A percentile compares a stretch with the other conserved stretches of the same genome.
phyloP scores from a whole-genome alignment of 345 rosid species.

The Abelmoschus esculentus region DNA sequence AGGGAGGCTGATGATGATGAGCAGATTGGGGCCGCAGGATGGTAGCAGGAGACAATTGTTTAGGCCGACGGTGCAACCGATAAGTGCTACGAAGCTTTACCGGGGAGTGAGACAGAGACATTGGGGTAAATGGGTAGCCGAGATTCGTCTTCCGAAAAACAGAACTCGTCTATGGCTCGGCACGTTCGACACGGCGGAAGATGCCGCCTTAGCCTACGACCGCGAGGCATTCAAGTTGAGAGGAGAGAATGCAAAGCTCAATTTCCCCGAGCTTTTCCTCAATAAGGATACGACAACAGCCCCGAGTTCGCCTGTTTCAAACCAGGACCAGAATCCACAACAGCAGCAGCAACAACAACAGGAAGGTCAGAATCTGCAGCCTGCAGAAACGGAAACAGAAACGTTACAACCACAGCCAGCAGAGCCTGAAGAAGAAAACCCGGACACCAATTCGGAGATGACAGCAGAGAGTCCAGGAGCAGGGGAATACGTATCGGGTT shows the following conservation, averaged over 20 bases:
- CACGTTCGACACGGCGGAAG: slow-evolving; percentile 84
- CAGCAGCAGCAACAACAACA: slow-evolving; percentile 13
- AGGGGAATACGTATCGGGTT: slow-evolving; percentile 5
- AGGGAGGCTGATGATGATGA: slow-evolving; percentile 77
- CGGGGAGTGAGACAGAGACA: slow-evolving; percentile 93
- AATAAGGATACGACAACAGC: slow-evolving; percentile 37
- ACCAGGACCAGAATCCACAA: background rate
- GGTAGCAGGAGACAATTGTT: slow-evolving; percentile 42
- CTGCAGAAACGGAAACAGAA: slow-evolving; percentile 10
- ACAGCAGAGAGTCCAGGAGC: slow-evolving; percentile 11
- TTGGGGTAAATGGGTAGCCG: slow-evolving; percentile 99
- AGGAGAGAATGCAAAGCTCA: slow-evolving; percentile 83
- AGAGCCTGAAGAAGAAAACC: slow-evolving; percentile 17
- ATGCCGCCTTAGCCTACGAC: slow-evolving; percentile 89
- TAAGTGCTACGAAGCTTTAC: slow-evolving; percentile 68
- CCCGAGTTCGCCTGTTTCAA: slow-evolving; percentile 15
- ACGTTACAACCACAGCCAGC: slow-evolving; percentile 2
- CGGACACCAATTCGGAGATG: slow-evolving; percentile 29
- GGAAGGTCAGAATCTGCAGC: slow-evolving; percentile 15
- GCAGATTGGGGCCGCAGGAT: slow-evolving; percentile 40
- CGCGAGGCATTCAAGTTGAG: slow-evolving; percentile 84
- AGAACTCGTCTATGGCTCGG: slow-evolving; percentile 95
- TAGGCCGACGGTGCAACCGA: slow-evolving; percentile 54
- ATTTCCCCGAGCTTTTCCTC: slow-evolving; percentile 77
- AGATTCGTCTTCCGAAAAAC: slow-evolving; percentile 88